Percentiles rank a stretch among this genome's conserved stretches.
phyloP scores from a whole-genome alignment of 1,284 basidiomycete genomes.

The Naganishia liquefaciens region DNA sequence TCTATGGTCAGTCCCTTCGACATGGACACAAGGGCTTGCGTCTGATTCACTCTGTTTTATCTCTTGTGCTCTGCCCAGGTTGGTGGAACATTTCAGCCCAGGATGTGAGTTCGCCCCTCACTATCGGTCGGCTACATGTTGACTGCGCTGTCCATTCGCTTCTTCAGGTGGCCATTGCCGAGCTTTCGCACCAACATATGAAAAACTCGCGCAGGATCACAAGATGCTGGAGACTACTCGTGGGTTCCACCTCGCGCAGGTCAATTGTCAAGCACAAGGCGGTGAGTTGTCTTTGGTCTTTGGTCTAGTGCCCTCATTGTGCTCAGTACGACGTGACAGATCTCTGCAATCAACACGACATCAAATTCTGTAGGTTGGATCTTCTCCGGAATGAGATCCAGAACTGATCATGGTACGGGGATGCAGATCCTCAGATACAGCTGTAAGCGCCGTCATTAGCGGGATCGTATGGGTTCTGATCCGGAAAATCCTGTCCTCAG shows the following conservation, averaged over 20 bases:
- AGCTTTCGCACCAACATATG: conserved; percentile 73
- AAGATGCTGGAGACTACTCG: conserved; percentile 59
- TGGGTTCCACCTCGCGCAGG: conserved; percentile 73
- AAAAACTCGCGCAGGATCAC: conserved; percentile 63
- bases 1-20: conserved; percentile 61
- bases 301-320: not conserved
- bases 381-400: no score
- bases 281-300: conserved; percentile 61
- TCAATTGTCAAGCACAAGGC: conserved; percentile 79
- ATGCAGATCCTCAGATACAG: conserved; percentile 69
- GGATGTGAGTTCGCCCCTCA: conserved; percentile 43
- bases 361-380: conserved; percentile 67
- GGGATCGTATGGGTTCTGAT: not conserved
- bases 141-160: not conserved
- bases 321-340: conserved; percentile 58
- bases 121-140: not conserved
- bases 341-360: conserved; percentile 68
- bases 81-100: conserved; percentile 54
- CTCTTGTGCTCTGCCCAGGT: conserved; percentile 41
- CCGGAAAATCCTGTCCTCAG: conserved; percentile 33
- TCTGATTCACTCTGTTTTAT: not conserved
- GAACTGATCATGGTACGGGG: not conserved
- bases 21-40: not conserved
- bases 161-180: conserved; percentile 50
- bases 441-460: conserved; percentile 57